Base-by-base conservation (phyloP, 139 green algal genomes). In the Chlorella sp. region DNA sequence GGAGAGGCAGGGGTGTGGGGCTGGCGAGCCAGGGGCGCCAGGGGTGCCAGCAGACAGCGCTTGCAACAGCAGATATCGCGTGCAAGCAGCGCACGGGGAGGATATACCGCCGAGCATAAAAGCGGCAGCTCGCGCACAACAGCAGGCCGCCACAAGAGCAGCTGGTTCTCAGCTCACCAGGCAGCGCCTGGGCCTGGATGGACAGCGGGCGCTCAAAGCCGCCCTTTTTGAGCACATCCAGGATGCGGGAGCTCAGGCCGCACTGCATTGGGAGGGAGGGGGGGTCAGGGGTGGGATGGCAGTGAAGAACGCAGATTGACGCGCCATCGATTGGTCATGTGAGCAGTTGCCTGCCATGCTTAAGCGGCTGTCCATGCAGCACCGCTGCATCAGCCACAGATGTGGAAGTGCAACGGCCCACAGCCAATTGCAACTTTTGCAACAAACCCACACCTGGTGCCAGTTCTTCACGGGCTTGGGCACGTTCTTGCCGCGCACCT, bases 151-250 rank as follows among this genome's bases (percentile, higher is more conserved):
- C 6, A 32, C 15, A n/a, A n/a, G n/a, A 32, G 74, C 47, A 13
- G 12, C n/a, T 47, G 47, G 55, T 4, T 0, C 4, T 18, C 25
- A 30, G 20, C 74, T 32, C 74, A 81, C 76, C 92, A 0, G 97
- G 97, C 71, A 99, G 89, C 17, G 96, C 94, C 85, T 99, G 96
- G n/a, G 95, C 91, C 90, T 99, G 97, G 73, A 99, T 98, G 28
- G 97, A 91, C 88, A 98, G 94, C 2, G 97, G 97, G 23, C 76
- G 83, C 23, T 96, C 92, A 78, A 97, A 98, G 62, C 91, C 94
- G 15, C 57, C 65, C 74, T 95, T 95, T 18, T 84, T 86, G 44
- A 99, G 86, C 5, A 95, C 57, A 1, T 99, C 94, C 32, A 99
- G 83, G 36, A 98, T 73, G 28, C 91, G 88, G 51, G 56, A 80